Evolutionary conservation across 768 basidiomycete genomes (phyloP), one percentile per base, ranked within the genome.

Genomic region (Clitopilus passeckerianus): DNA sequence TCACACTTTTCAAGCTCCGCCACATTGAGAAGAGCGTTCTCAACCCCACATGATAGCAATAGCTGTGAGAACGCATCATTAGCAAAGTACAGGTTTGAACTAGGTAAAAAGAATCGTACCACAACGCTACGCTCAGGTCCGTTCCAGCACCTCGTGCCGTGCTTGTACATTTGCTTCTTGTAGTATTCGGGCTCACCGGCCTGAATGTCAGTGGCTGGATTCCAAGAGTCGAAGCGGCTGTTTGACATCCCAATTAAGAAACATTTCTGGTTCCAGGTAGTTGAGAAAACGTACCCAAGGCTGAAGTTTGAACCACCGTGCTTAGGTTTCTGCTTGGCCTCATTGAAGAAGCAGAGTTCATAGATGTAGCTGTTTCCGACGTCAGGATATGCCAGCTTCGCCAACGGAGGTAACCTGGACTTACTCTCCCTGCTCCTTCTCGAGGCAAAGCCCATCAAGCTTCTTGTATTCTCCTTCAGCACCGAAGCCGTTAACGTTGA

Each of bases 1-100:
- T 95, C 93, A 75, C 96, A 98, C 76, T 98, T 98, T 74, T 98
- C 95, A 18, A 95, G 81, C 74, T 99, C 97, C 50, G 82, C 80
- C 5, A 98, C 86, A 0, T 86, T 82, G 14, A 88, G 72, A 34
- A 99, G 72, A 3, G 80, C 81, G 67, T 98, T 98, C 67, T 95
- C 89, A 0, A 81, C 86, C 5, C 94, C 97, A 65, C 97, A 99
- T 1, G 84, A 77, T 57, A 97, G 74, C 53, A 91, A 75, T 27
- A 99, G 82, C 91, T 95, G 61, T 59, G 50, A 14, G 30, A 33
- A 54, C 37, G 53, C 23, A 55, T 56, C 53, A 59, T 61, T 7
- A 67, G 62, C 27, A 30, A 52, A 3, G 53, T 22, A 37, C 35
- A 54, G 18, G 34, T 8, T n/a, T 33, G 10, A 14, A 37, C 46